Evolutionary conservation across 176 grass and related monocot genomes (phyloP), one percentile per base, ranked within the genome.

Genomic region (Phragmites australis): DNA sequence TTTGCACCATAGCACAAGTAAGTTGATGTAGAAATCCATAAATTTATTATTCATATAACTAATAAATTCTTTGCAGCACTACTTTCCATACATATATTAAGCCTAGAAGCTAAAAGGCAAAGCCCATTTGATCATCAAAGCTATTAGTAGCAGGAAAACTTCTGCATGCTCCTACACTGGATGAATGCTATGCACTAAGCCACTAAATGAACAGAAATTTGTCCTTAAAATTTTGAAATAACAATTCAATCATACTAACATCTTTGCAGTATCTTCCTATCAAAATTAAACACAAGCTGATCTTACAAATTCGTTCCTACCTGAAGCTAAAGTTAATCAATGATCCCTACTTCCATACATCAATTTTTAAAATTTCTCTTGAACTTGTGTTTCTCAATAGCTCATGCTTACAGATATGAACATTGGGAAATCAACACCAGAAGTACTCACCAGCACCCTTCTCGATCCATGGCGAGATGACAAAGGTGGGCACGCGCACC

Each of bases 381-480:
- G 49, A 54, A 23, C 49, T 23, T 41, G 47, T 46, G 14, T 19
- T 53, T 51, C 46, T 19, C 30, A 19, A 23, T 39, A 50, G 39
- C 1, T 1, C 50, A 45, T 57, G 31, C 39, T 21, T 46, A 41
- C 0, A 5, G 15, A 48, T 23, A 47, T 5, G 3, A 43, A 54
- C 76, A 76, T 32, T 61, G n/a, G n/a, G 29, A 72, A 46, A 15
- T 46, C 12, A 60, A 47, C 6, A 46, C 7, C 3, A 55, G 3
- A 23, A 59, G 42, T 23, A 65, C 81, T 87, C 50, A 93, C 95
- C 90, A 11, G 72, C 89, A 31, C 90, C 83, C 81, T 89, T 94
- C 45, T 98, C 90, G 1, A 94, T 87, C 95, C 95, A 98, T 0
- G 90, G 92, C 0, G 95, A 98, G 86, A 98, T 81, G 17, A 98